Evolutionary conservation across 495 filamentous ascomycete genomes (phyloP).

Genomic region (Aspergillus cavernicola): DNA sequence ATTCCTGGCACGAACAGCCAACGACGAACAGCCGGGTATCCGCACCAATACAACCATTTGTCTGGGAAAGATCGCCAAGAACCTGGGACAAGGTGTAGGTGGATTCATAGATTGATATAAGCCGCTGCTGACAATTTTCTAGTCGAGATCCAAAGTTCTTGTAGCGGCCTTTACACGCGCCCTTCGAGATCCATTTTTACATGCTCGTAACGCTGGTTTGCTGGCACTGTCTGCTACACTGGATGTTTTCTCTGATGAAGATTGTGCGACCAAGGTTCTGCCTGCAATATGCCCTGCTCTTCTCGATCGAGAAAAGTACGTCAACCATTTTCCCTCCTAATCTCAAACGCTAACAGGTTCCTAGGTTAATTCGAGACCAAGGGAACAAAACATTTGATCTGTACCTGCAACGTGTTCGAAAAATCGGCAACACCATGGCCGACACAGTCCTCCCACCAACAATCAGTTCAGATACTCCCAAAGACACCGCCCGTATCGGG

Average conservation of each 20-base stretch:
- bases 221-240: constrained; percentile 79
- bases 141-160: constrained; percentile 82
- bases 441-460: constrained; percentile 64
- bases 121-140: constrained; percentile 19
- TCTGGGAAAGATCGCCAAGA: constrained; percentile 89
- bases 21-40: constrained; percentile 96
- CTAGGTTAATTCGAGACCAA: constrained; percentile 76
- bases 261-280: constrained; percentile 78
- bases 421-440: constrained; percentile 71
- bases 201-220: constrained; percentile 84
- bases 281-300: constrained; percentile 77
- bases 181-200: constrained; percentile 88
- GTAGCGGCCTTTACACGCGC: constrained; percentile 87
- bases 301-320: constrained; percentile 83
- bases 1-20: constrained; percentile 91
- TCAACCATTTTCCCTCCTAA: background rate
- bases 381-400: constrained; percentile 85
- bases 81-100: constrained; percentile 67
- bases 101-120: background rate
- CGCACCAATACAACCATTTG: constrained; percentile 98
- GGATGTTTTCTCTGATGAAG: constrained; percentile 85
- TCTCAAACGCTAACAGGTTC: background rate
- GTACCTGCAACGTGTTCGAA: constrained; percentile 81
- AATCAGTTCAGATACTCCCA: constrained; percentile 30
- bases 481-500: constrained; percentile 61